Evolutionary conservation across 257 asterid species (phyloP), one percentile per base, ranked within the genome.

Genomic region (Nyctanthes arbortristis): DNA sequence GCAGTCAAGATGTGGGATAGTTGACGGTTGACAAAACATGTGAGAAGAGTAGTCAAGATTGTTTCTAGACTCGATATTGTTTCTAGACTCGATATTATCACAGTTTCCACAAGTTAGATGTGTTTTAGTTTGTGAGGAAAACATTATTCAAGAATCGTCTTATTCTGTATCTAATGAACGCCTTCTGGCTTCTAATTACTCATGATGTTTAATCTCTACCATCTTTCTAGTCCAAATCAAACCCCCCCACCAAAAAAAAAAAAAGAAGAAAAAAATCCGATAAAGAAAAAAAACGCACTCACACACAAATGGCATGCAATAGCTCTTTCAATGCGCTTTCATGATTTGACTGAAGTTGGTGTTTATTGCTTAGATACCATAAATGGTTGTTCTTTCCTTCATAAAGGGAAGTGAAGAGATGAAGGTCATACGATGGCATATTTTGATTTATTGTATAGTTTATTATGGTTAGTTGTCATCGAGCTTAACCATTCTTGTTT

Each of bases 401-500:
- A 45, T 13, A 14, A 18, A 39, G 4, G 61, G 60, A 35, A 27
- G 60, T 61, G 58, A 31, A 39, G 49, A 39, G 55, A 45, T 45
- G 25, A 18, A 3, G 59, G 6, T 24, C 6, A 7, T 7, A 4
- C 13, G 58, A 30, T 20, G 14, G 30, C 13, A 52, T 52, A 24
- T 22, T 20, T 52, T n/a, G n/a, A 24, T 52, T 24, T 52, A 4
- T 58, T 56, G n/a, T 18, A 31, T 13, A 27, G 9, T n/a, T 40
- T 52, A 16, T 5, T 57, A 69, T 63, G 29, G 60, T 56, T 13
- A 60, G 20, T 20, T 31, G 63, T 67, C 37, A 74, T 40, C 32
- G 63, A 29, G 60, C 28, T 57, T 40, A 60, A 72, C 59, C 22
- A 20, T 20, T 14, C 37, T 60, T 3, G n/a, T n/a, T 61, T 31